Conservation (phyloP, 257 asterid species). For the Solanum medicagineum region DNA sequence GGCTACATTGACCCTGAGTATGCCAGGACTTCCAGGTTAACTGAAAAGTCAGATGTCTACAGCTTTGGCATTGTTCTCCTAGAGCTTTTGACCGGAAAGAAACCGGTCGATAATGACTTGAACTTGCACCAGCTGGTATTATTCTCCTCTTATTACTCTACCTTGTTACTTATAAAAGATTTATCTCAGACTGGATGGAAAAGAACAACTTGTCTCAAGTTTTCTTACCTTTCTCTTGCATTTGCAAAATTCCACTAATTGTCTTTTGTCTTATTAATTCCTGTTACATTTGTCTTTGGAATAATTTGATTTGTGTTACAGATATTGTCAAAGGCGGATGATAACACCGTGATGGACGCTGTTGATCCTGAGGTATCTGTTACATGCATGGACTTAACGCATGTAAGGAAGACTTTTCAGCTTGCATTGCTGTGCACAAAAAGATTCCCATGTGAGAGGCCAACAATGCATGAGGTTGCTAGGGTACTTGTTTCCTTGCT, state of each 20-base stretch:
- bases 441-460: conserved; percentile 59
- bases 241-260: background rate
- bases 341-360: conserved; percentile 77
- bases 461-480: conserved; percentile 83
- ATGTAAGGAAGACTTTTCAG: conserved; percentile 67
- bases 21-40: conserved; percentile 81
- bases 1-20: conserved; percentile 98
- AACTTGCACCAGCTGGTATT: conserved; percentile 90
- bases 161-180: background rate
- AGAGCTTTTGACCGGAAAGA: conserved; percentile 87
- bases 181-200: background rate
- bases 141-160: background rate
- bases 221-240: background rate
- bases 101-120: conserved; percentile 71
- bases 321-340: conserved; percentile 78
- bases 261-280: background rate
- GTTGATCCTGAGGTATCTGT: conserved; percentile 87
- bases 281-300: background rate
- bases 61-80: conserved; percentile 93
- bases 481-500: conserved; percentile 59
- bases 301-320: conserved; percentile 4
- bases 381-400: conserved; percentile 64
- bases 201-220: background rate
- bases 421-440: conserved; percentile 87
- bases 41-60: conserved; percentile 88